Percentiles rank a stretch among this genome's conserved stretches.
These are phyloP conservation scores for Diatrype stigma DNA, from an alignment of 2,329 filamentous ascomycete species.

Conservation along the genomic window DNA sequence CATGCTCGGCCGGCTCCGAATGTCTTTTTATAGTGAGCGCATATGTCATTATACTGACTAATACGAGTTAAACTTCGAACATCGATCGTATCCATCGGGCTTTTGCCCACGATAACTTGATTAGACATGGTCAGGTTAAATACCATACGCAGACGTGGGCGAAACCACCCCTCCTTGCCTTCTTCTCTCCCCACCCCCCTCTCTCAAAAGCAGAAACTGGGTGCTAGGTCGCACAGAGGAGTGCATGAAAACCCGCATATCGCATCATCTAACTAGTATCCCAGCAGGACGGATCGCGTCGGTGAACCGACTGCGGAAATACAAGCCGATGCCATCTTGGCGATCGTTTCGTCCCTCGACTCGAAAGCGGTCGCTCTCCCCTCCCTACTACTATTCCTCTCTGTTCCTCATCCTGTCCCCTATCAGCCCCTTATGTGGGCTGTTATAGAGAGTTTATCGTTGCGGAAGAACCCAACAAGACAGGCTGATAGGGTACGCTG, in stretches of 20 bases:
- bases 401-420: too few relatives aligned
- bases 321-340: neutral
- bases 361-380: neutral
- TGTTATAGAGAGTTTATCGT: too few relatives aligned
- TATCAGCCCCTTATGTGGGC: too few relatives aligned
- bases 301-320: neutral
- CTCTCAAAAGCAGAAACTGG: neutral
- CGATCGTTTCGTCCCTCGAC: neutral
- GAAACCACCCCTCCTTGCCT: neutral
- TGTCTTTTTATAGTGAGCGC: too few relatives aligned
- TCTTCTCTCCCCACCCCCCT: too few relatives aligned
- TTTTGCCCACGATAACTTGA: neutral
- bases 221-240: neutral
- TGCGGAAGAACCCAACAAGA: too few relatives aligned
- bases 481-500: too few relatives aligned
- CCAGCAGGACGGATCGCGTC: neutral
- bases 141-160: neutral
- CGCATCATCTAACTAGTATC: neutral
- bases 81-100: too few relatives aligned
- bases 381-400: too few relatives aligned
- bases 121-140: neutral
- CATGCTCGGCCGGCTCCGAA: too few relatives aligned
- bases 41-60: too few relatives aligned
- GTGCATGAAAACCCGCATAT: neutral
- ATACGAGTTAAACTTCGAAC: too few relatives aligned